These are phyloP conservation scores for Tephrocybe sp. DNA, from an alignment of 768 basidiomycete species.

Conservation along the genomic window DNA sequence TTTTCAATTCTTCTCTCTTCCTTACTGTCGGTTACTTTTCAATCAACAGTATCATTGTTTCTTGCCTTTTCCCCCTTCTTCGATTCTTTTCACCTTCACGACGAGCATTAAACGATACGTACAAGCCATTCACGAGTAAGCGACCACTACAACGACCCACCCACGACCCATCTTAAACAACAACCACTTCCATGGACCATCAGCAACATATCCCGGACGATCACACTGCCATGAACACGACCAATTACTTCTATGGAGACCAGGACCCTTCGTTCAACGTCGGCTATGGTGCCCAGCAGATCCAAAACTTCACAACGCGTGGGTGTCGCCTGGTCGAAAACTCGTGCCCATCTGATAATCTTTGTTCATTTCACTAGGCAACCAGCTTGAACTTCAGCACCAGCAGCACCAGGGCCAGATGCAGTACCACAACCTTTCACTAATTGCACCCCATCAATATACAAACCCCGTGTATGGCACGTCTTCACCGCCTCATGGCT, in stretches of 20 bases:
- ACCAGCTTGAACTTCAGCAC: constrained; percentile 56
- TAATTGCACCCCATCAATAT: constrained; percentile 70
- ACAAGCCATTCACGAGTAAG: constrained; percentile 19
- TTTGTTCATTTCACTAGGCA: constrained; percentile 52
- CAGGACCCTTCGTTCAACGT: constrained; percentile 53
- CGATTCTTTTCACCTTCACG: constrained; percentile 35
- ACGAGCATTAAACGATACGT: constrained; percentile 28
- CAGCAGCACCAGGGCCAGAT: constrained; percentile 51
- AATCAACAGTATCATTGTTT: constrained; percentile 27
- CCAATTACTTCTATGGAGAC: constrained; percentile 54
- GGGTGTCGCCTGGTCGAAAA: constrained; percentile 52
- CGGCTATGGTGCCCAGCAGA: constrained; percentile 54
- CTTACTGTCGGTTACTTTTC: constrained; percentile 18
- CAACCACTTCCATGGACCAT: constrained; percentile 50
- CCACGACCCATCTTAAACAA: constrained; percentile 7
- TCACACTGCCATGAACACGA: constrained; percentile 40
- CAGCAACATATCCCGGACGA: constrained; percentile 44
- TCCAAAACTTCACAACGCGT: constrained; percentile 61
- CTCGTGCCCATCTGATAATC: constrained; percentile 71
- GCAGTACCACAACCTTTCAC: constrained; percentile 55
- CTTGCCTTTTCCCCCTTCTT: constrained; percentile 29
- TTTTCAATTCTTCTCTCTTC: constrained; percentile 24
- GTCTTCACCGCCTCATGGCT: constrained; percentile 64
- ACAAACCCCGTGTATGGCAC: constrained; percentile 53
- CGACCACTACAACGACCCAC: constrained; percentile 19